These are phyloP conservation scores for Termitomyces sp. DNA, from an alignment of 768 basidiomycete species.

Conservation along the genomic window DNA sequence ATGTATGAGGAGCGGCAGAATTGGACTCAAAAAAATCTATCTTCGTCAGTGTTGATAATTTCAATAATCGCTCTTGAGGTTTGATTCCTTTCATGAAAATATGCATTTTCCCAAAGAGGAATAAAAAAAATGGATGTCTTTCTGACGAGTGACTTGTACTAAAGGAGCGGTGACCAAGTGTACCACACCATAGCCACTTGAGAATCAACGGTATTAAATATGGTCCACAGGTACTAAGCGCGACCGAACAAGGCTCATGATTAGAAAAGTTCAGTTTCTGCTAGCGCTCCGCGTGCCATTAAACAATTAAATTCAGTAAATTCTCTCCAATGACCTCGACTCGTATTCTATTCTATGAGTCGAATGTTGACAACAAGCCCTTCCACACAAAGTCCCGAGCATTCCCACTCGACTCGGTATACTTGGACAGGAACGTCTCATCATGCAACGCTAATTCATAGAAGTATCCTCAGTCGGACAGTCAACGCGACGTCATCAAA, in stretches of 20 bases:
- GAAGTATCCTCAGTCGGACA: neutral
- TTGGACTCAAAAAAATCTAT: neutral
- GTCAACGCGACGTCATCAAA: neutral
- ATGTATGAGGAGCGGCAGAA: neutral
- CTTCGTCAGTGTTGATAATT: too few relatives aligned
- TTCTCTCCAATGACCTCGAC: neutral
- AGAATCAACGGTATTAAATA: too few relatives aligned
- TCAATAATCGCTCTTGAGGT: too few relatives aligned
- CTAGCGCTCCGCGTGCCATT: neutral
- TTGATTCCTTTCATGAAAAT: too few relatives aligned
- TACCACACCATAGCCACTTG: too few relatives aligned
- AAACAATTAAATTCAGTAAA: neutral
- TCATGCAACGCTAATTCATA: slow-evolving; percentile 38
- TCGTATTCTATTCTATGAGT: slow-evolving; percentile 6
- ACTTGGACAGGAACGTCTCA: slow-evolving; percentile 74
- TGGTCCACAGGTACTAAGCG: too few relatives aligned
- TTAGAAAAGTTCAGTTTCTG: neutral
- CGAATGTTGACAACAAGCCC: slow-evolving; percentile 40
- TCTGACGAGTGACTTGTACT: too few relatives aligned
- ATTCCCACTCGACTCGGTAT: slow-evolving; percentile 74
- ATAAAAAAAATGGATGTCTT: too few relatives aligned
- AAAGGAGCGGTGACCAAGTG: too few relatives aligned
- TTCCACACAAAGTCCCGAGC: slow-evolving; percentile 74
- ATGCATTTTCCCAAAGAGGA: too few relatives aligned
- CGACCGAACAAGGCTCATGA: neutral